Evolutionary conservation across 805 yeast genomes (phyloP), one percentile per base, ranked within the genome.

Genomic region (Kazachstania bromeliacearum): DNA sequence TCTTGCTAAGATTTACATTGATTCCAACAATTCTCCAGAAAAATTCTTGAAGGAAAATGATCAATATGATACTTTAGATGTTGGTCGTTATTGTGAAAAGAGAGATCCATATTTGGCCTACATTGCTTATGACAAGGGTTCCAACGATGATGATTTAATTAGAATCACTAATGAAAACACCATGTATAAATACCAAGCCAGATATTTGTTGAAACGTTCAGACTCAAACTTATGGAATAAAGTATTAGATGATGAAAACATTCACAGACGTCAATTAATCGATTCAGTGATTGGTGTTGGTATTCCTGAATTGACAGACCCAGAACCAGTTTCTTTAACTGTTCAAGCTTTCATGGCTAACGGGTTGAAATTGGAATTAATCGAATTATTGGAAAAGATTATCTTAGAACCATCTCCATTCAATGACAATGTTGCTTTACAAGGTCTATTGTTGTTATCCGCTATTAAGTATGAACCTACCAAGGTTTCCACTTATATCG

Each of bases 161-260:
- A 71, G 75, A 55, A 87, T 92, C 62, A 92, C 98, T 47, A 92
- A 92, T 61, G 97, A 92, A 55, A 92, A 92, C 62, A 75, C 92
- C 50, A 92, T 92, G 99, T 92, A 83, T 73, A 92, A 92, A 63
- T 89, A 92, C 64, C 98, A 92, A 70, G 97, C 97, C n/a, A 79
- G 97, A 61, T 92, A 92, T 59, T 70, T 92, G 51, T 73, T 92
- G 49, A 69, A 76, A 42, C 82, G 95, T 60, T 85, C 95, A n/a
- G 96, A 92, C 57, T 67, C 77, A 17, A 70, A 63, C 5, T 70
- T 92, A 46, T 92, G 97, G 96, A 64, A 74, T 38, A 69, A 68
- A 47, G 98, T 92, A 4, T 70, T 92, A 55, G 52, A 67, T 41
- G 73, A 71, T 30, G 92, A 81, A 32, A 87, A 84, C 60, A 68